phyloP scores from a whole-genome alignment of 805 yeast genomes.

The Saturnispora bothae region DNA sequence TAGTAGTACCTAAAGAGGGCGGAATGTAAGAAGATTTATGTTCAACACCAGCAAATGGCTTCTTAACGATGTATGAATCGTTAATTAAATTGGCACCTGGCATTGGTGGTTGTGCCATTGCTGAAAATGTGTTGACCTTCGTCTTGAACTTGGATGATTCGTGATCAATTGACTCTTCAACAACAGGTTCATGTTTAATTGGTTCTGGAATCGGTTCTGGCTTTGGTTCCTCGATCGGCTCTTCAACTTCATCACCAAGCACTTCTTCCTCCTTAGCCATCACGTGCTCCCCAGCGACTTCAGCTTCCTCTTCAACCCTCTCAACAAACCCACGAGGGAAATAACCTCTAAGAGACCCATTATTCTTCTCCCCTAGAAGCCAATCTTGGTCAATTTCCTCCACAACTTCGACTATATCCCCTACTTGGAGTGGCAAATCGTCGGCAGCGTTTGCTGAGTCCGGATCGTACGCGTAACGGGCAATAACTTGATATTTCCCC shows the following conservation, averaged over 20 bases:
- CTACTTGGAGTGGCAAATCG: conserved; percentile 62
- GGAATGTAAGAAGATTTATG: conserved; percentile 53
- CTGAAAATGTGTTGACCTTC: conserved; percentile 5
- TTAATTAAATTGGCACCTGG: conserved; percentile 26
- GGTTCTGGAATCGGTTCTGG: neutral
- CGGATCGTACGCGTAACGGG: conserved; percentile 25
- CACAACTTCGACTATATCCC: conserved; percentile 64
- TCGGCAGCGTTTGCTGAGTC: conserved; percentile 57
- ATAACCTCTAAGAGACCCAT: conserved; percentile 47
- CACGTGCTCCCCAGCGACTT: neutral
- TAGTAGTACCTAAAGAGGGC: conserved; percentile 20
- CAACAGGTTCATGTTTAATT: neutral
- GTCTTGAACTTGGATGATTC: conserved; percentile 3
- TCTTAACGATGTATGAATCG: conserved; percentile 37
- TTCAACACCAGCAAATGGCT: conserved; percentile 44
- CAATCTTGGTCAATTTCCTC: conserved; percentile 86
- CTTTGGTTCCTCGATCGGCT: neutral
- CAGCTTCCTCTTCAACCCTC: neutral
- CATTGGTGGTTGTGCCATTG: conserved; percentile 9
- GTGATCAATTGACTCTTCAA: neutral
- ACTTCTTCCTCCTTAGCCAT: neutral
- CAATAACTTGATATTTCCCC: conserved; percentile 19
- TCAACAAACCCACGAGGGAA: conserved; percentile 83
- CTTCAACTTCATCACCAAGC: neutral
- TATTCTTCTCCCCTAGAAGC: conserved; percentile 61